Base-by-base conservation (phyloP, 106 monocot genomes). In the Dioscorea dumetorum region DNA sequence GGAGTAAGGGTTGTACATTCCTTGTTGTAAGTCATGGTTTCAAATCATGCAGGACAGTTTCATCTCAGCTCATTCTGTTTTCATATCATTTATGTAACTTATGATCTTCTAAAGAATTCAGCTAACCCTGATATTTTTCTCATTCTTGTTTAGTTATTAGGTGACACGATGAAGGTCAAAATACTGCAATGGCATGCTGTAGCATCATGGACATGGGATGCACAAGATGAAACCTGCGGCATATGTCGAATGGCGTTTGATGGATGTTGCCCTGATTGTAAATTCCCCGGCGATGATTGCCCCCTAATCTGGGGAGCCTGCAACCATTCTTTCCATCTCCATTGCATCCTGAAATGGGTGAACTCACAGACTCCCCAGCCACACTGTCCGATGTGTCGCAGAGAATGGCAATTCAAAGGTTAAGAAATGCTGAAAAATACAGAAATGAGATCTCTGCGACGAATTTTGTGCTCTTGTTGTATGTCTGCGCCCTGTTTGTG, bases 231-330 rank as follows among this genome's bases (percentile, higher is more conserved):
- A 57, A 93, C 93, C 4, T 93, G 93, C 33, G 93, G 88, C 1
- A 93, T 93, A 16, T 93, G 88, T 70, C 76, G 93, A 60, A 93
- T 93, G 93, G 85, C 85, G 17, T 93, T 93, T 57, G 93, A 93
- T 63, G 93, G 88, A 21, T 93, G 88, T 63, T 93, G 93, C 56
- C 88, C 88, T 5, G 93, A 93, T 56, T 93, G 93, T 68, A 89
- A 93, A 70, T 86, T 81, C 60, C 93, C 93, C 1, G 93, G 93
- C 12, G 93, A 93, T 33, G 93, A 89, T 41, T 93, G 93, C 75
- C 93, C 93, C 12, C 60, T 89, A 57, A 88, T 93, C 65, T 93
- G 92, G 92, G 92, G 92, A 22, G 80, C 80, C 8, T 93, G 88
- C 66, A 93, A 93, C 76, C 92, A 93, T 67, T 41, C 88, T 2